Conservation (phyloP, 345 rosid genomes). For the Eucalyptus tenuipes region DNA sequence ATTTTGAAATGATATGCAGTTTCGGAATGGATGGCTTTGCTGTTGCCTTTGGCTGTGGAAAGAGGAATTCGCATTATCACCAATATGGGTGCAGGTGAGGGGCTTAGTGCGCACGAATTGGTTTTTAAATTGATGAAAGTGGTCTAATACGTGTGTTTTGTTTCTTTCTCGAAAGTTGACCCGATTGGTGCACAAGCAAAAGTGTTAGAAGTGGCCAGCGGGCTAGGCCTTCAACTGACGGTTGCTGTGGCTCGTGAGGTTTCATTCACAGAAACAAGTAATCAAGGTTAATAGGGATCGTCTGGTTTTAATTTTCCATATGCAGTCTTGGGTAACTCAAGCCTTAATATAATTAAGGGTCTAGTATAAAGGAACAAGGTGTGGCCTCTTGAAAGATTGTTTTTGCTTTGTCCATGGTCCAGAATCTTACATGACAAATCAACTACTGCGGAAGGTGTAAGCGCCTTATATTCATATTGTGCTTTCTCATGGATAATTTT, state of each 20-base stretch:
- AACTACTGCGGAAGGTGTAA: constrained; percentile 35
- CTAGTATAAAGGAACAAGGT: not conserved
- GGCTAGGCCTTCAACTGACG: constrained; percentile 43
- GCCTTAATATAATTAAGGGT: not conserved
- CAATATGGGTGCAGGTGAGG: constrained; percentile 93
- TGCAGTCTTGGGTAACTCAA: not conserved
- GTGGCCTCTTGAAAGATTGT: not conserved
- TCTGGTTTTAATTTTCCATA: not conserved
- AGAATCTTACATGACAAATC: constrained; percentile 16
- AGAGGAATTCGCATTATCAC: constrained; percentile 68
- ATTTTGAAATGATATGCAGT: constrained; percentile 19
- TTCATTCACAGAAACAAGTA: constrained; percentile 26
- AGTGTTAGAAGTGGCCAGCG: constrained; percentile 53
- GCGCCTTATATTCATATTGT: constrained; percentile 13
- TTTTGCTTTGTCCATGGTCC: constrained; percentile 16
- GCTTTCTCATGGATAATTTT: not conserved
- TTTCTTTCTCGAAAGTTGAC: constrained; percentile 39
- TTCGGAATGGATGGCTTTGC: constrained; percentile 73
- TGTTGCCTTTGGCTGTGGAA: constrained; percentile 67
- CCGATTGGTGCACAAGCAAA: constrained; percentile 64
- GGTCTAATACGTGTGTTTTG: not conserved
- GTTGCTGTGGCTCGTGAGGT: constrained; percentile 80
- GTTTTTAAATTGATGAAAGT: not conserved
- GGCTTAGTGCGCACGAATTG: not conserved
- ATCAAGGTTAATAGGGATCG: not conserved